Evolutionary conservation across 169 alveolate genomes (phyloP).

Genomic region (Eimeria falciformis): DNA sequence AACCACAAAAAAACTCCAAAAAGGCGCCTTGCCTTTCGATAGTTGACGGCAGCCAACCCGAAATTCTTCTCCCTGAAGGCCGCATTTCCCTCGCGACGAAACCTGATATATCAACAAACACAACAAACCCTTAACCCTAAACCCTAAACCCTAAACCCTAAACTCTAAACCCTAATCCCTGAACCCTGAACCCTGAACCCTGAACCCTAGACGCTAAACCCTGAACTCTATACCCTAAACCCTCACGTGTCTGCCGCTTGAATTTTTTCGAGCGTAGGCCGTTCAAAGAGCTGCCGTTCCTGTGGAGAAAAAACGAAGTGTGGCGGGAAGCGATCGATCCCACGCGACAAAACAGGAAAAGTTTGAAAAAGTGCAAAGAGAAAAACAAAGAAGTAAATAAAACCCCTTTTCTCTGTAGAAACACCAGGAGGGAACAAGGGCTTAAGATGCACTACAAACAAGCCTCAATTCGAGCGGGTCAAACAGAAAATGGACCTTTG

Average conservation of each 20-base stretch:
- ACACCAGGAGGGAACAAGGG: no score
- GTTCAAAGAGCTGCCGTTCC: constrained; percentile 75
- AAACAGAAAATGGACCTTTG: no score
- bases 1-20: no score
- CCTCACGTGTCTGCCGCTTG: constrained; percentile 73
- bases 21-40: constrained; percentile 70
- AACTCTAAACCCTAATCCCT: background rate
- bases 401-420: no score
- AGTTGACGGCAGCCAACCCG: constrained; percentile 76
- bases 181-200: no score
- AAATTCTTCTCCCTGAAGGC: constrained; percentile 64
- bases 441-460: no score
- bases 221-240: background rate
- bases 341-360: no score
- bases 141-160: background rate
- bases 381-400: no score
- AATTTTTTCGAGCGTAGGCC: constrained; percentile 76
- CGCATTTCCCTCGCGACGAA: constrained; percentile 71
- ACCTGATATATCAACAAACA: constrained; percentile 38
- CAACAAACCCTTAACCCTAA: background rate
- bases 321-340: no score
- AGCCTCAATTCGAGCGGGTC: no score
- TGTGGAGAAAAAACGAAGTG: no score
- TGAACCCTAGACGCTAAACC: background rate
- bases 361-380: no score